These are phyloP conservation scores for Aureobasidium sp. DNA, from an alignment of 2,329 filamentous ascomycete species.

Conservation along the genomic window DNA sequence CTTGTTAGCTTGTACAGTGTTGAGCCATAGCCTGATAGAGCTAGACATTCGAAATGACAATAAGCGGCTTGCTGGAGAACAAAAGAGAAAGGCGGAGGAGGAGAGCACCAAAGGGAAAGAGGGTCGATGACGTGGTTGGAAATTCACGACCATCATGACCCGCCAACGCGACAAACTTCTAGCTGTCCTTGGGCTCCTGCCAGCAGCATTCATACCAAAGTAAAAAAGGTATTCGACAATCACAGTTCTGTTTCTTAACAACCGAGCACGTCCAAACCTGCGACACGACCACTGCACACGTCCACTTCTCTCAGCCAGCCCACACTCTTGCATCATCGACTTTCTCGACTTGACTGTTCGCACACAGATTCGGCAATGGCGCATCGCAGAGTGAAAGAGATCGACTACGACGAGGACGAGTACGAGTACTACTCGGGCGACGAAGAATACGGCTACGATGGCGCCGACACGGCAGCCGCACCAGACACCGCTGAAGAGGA, in stretches of 20 bases:
- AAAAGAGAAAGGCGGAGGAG: not conserved
- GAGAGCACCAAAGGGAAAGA: not conserved
- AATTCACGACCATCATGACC: not conserved
- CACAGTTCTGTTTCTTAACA: not conserved
- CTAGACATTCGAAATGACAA: not conserved
- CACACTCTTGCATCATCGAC: not conserved
- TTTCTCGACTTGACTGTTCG: not conserved
- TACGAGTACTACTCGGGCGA: slow-evolving; percentile 41
- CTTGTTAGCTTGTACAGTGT: not conserved
- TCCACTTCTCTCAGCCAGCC: not conserved
- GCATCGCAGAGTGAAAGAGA: slow-evolving; percentile 39
- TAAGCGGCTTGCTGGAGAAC: not conserved
- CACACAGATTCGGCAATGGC: slow-evolving; percentile 1
- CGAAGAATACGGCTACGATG: slow-evolving; percentile 28
- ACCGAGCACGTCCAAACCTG: not conserved
- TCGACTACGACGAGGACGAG: slow-evolving; percentile 46
- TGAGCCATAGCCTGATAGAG: not conserved
- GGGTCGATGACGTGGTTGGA: not conserved
- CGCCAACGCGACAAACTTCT: not conserved
- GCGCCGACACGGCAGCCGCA: slow-evolving; percentile 19
- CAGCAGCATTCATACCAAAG: not conserved
- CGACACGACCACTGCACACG: not conserved
- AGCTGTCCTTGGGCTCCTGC: not conserved
- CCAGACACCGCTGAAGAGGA: not conserved
- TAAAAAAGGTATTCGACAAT: not conserved